Base-by-base conservation (phyloP, 2,329 filamentous ascomycete genomes). In the Colletotrichum sp. region DNA sequence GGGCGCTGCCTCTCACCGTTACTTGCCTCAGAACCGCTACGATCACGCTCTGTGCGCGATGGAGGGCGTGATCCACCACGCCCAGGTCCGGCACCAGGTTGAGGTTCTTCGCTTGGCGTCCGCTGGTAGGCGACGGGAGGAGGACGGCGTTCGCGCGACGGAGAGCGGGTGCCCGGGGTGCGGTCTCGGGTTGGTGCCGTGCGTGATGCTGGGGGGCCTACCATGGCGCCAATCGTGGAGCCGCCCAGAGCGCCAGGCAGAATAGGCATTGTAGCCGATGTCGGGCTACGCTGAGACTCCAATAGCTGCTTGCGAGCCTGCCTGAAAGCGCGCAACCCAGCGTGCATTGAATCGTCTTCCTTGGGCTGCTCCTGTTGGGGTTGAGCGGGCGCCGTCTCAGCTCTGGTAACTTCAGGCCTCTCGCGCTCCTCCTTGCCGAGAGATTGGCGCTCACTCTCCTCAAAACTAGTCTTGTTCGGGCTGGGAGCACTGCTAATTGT, bases 11-110 rank as follows among this genome's bases (percentile, higher is more conserved):
- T 81, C 12, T 82, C 83, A 33, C 84, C 84, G n/a, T 81, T 86
- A 79, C 89, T 90, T 5, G 88, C 84, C 27, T 91, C 89, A 0
- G 89, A 91, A 36, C 88, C 88, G 75, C 89, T 91, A 55, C 89
- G 83, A 57, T 90, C 86, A 12, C 89, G 84, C 57, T 90, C 88
- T 0, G 82, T 83, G 27, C 76, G 77, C 5, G 81, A 82, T 2
- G 79, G 76, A 16, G 80, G 76, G 6, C 80, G 78, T 8, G 79
- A 79, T 6, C 75, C 70, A 2, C 76, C 76, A 29, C 81, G 79
- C 4, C 82, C 77, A 12, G 76, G 77, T 31, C 80, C 79, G 24
- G 79, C 79, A n/a, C 79, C 77, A 4, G 82, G 79, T 18, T 63
- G 68, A 2, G 33, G 34, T 24, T 89, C 87, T 31, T 87, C 84